Percentiles rank a stretch among this genome's conserved stretches.
These are phyloP conservation scores for Inga laurina DNA, from an alignment of 306 rosid genomes.

Conservation along the genomic window DNA sequence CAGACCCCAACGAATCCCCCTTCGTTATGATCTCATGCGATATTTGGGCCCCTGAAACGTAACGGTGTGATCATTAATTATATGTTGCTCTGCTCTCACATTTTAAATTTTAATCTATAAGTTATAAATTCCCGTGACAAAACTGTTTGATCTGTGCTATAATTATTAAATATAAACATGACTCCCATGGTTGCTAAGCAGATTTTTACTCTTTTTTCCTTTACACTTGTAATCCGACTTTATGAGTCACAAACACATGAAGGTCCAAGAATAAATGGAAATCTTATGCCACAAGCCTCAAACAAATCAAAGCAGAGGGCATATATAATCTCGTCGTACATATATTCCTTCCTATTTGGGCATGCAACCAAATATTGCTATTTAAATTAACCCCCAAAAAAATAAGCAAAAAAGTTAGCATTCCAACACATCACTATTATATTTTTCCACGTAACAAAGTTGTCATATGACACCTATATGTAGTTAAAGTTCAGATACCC, in stretches of 20 bases:
- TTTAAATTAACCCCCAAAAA: conserved; percentile 25
- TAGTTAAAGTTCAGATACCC: neutral
- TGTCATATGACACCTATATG: neutral
- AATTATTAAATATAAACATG: neutral
- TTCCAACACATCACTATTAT: neutral
- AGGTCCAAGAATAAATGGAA: conserved; percentile 29
- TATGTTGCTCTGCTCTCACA: neutral
- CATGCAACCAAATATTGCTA: neutral
- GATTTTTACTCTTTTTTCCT: neutral
- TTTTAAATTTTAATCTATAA: too few species aligned
- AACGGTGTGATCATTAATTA: neutral
- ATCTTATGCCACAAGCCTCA: conserved; percentile 39
- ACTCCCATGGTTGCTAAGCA: neutral
- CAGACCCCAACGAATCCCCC: too few species aligned
- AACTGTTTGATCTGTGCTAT: neutral
- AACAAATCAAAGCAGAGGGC: conserved; percentile 33
- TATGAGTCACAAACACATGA: neutral
- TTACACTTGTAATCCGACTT: neutral
- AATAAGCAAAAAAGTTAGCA: conserved; percentile 7
- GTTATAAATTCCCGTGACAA: neutral
- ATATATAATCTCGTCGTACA: conserved; percentile 27
- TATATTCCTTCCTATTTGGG: conserved; percentile 33
- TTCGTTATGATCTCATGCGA: too few species aligned
- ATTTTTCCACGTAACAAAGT: neutral
- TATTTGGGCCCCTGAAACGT: neutral